These are phyloP conservation scores for Ceriops zippeliana DNA, from an alignment of 345 rosid genomes.

Conservation along the genomic window DNA sequence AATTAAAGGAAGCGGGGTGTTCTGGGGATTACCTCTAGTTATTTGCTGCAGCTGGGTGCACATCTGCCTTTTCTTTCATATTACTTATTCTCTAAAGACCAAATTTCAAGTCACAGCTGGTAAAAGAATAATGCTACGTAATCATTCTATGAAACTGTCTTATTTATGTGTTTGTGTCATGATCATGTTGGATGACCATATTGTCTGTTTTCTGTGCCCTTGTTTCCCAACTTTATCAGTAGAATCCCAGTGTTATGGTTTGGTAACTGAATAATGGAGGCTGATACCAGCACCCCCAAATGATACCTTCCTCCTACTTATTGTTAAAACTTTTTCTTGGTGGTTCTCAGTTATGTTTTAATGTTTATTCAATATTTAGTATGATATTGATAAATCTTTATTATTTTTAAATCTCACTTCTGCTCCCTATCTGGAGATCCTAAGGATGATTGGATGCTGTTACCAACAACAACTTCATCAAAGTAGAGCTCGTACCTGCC, in stretches of 20 bases:
- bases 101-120: too few species aligned
- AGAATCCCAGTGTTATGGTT: background rate
- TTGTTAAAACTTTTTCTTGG: slow-evolving; percentile 6
- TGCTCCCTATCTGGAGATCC: slow-evolving; percentile 10
- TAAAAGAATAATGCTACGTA: too few species aligned
- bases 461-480: background rate
- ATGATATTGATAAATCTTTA: slow-evolving; percentile 12
- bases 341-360: background rate
- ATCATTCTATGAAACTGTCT: too few species aligned
- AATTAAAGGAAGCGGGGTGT: background rate
- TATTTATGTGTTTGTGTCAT: too few species aligned
- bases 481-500: background rate
- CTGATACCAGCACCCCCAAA: slow-evolving; percentile 10
- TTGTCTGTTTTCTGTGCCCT: background rate
- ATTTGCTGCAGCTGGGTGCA: too few species aligned
- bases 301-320: slow-evolving; percentile 5
- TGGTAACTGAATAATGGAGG: slow-evolving; percentile 9
- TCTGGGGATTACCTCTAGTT: too few species aligned
- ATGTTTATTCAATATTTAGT: slow-evolving; percentile 11
- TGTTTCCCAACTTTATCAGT: background rate
- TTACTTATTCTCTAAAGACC: background rate
- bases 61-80: background rate
- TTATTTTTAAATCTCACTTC: slow-evolving; percentile 5
- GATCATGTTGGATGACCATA: background rate
- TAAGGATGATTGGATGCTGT: background rate